Conservation (phyloP, 306 rosid genomes). For the Gillenia trifoliata region DNA sequence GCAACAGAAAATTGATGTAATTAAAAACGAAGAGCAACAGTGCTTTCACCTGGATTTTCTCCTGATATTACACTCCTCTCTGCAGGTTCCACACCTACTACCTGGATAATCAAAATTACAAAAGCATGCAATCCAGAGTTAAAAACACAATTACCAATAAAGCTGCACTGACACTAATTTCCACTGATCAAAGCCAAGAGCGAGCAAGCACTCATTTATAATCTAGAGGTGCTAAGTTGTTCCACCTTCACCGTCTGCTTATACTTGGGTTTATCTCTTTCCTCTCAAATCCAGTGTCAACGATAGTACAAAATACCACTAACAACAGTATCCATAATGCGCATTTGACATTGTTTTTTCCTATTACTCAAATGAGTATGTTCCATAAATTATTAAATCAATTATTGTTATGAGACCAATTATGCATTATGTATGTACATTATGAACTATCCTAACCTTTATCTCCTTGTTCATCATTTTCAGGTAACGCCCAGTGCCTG, state of each 20-base stretch:
- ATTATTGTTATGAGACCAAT: not conserved
- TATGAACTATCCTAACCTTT: constrained; percentile 43
- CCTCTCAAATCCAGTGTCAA: not conserved
- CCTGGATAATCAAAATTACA: constrained; percentile 38
- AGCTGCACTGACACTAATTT: not conserved
- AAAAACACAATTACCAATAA: not conserved
- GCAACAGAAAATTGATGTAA: constrained; percentile 8
- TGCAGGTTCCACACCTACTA: constrained; percentile 94
- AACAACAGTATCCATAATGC: not conserved
- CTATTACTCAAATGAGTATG: not conserved
- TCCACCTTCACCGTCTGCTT: not conserved
- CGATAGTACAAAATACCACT: not conserved
- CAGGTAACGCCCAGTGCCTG: constrained; percentile 87
- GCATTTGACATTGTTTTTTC: not conserved
- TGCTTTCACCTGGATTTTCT: constrained; percentile 59
- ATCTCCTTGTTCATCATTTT: constrained; percentile 61
- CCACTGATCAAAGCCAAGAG: not conserved
- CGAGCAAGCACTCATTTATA: not conserved
- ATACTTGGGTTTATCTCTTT: not conserved
- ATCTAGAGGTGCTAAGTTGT: not conserved
- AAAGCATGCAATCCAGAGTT: not conserved
- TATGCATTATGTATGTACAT: not conserved
- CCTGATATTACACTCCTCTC: constrained; percentile 79
- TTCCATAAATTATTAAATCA: not conserved
- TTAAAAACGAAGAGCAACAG: constrained; percentile 3